phyloP scores from a whole-genome alignment of 169 alveolate species.

The Eimeria sp. region DNA sequence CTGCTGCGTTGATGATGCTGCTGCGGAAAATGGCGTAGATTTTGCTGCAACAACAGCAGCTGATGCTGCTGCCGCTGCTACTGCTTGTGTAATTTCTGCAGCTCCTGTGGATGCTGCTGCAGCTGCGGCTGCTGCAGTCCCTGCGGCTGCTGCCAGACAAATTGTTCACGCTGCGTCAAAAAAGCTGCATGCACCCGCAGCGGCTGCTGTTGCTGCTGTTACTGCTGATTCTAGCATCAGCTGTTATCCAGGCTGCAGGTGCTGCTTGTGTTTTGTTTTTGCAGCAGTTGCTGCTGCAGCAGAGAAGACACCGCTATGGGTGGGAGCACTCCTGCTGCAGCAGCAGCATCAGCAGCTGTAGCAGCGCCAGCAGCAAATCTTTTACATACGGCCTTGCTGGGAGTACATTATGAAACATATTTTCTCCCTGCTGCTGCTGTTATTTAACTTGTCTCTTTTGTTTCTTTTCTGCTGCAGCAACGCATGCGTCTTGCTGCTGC shows the following conservation, averaged over 20 bases:
- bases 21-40: not conserved
- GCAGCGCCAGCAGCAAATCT: conserved; percentile 38
- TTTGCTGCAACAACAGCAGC: not conserved
- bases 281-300: conserved; percentile 26
- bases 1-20: not conserved
- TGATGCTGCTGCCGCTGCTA: not conserved
- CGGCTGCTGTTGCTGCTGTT: too few relatives aligned
- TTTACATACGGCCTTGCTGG: not conserved
- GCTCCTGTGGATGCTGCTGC: too few relatives aligned
- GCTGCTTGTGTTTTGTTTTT: not conserved
- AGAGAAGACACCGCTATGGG: conserved; percentile 47
- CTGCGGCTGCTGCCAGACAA: not conserved
- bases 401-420: not conserved
- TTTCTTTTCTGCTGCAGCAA: not conserved
- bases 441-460: not conserved
- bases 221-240: not conserved
- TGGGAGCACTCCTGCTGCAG: not conserved
- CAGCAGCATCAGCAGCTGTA: conserved; percentile 64
- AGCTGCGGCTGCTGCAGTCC: not conserved
- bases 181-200: not conserved
- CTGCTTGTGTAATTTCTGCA: too few relatives aligned
- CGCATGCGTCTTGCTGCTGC: conserved; percentile 46
- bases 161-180: not conserved
- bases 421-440: conserved; percentile 17
- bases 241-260: not conserved